Base-by-base conservation (phyloP, 805 yeast species). In the Lachancea dasiensis region DNA sequence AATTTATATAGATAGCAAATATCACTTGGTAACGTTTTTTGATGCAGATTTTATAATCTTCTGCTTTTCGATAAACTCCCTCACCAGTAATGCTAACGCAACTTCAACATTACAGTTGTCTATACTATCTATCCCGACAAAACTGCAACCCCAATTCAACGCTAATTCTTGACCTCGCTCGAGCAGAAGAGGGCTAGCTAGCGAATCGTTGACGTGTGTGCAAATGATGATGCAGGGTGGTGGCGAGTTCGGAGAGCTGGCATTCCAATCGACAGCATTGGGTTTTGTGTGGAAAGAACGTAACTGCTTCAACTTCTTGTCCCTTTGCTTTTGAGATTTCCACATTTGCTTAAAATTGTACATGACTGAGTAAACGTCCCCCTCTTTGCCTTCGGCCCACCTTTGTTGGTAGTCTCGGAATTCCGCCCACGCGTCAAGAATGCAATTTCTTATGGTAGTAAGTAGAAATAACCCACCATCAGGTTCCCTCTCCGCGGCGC, bases 341-440 rank as follows among this genome's bases (percentile, higher is more conserved):
- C 85, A 77, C 43, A 79, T 62, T 44, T 66, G 75, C 42, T 72
- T 77, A 26, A 82, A 51, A 3, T 79, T 74, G 36, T 72, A 65
- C 41, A 78, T 69, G 21, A 82, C 48, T 0, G 83, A 76, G 48
- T 75, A 79, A 0, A 78, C 67, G 51, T 82, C 92, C 27, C 73
- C 72, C 53, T 82, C 92, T 49, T 74, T 67, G 3, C 86, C 86
- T 28, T 65, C 63, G 34, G 75, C 71, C 81, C 86, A 77, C 23
- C 66, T 64, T 17, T 60, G 63, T 44, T 72, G 70, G 51, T 75
- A 82, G 7, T 67, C 65, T 38, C 72, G 56, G 50, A 69, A 82
- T 50, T 81, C 87, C 23, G 63, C 68, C 92, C 92, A 82, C 1
- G 89, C 90, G 44, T 81, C 86, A 9, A 69, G 67, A 15, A 82